phyloP scores from a whole-genome alignment of 176 grass and related monocot species.

The Chloris gayana region DNA sequence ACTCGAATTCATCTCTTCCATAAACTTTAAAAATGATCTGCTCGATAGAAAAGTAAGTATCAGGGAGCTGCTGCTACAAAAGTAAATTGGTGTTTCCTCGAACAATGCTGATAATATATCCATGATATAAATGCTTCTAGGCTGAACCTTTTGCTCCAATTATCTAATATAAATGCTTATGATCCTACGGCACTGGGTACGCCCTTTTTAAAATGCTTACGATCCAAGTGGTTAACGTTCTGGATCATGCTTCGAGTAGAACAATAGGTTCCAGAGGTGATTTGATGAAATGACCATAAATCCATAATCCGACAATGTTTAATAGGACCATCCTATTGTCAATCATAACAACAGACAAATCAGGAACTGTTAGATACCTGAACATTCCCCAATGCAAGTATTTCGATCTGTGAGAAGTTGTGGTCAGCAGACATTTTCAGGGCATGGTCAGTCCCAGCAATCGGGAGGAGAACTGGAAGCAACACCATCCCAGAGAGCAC shows the following conservation, averaged over 20 bases:
- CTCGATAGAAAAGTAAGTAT: background rate
- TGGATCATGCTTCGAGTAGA: background rate
- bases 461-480: slow-evolving; percentile 74
- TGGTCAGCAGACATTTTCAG: background rate
- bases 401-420: slow-evolving; percentile 56
- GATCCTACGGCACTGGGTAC: no score
- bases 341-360: slow-evolving; percentile 9
- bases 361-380: slow-evolving; percentile 37
- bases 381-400: slow-evolving; percentile 78
- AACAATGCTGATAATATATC: no score
- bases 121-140: background rate
- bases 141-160: no score
- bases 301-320: background rate
- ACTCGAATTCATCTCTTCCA: background rate
- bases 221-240: background rate
- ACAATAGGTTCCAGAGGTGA: slow-evolving; percentile 11
- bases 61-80: background rate
- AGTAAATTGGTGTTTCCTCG: background rate
- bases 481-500: slow-evolving; percentile 68
- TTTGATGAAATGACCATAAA: background rate
- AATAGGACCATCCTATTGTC: background rate
- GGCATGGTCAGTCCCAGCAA: slow-evolving; percentile 67
- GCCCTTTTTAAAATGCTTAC: background rate
- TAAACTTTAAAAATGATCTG: background rate
- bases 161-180: no score